A percentile compares a stretch with the other conserved stretches of the same genome.
These are phyloP conservation scores for Alternaria solani DNA, from an alignment of 2,329 filamentous ascomycete species.

Conservation along the genomic window DNA sequence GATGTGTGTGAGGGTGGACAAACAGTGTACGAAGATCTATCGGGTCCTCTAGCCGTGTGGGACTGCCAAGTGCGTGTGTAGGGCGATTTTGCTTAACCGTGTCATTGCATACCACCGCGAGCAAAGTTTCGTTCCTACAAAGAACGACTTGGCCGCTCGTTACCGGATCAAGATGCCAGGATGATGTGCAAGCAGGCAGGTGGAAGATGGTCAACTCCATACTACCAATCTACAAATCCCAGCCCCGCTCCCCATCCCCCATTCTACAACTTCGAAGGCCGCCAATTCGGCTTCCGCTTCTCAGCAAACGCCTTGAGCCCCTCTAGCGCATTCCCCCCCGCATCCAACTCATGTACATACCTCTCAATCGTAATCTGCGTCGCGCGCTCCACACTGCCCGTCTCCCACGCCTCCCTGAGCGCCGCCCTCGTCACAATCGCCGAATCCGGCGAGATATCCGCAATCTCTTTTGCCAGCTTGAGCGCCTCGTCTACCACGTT, in stretches of 20 bases:
- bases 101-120: background rate
- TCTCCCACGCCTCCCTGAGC: slow-evolving; percentile 46
- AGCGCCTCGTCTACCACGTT: slow-evolving; percentile 48
- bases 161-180: background rate
- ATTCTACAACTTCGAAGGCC: slow-evolving; percentile 55
- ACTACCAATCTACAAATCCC: background rate
- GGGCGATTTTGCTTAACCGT: too few species aligned
- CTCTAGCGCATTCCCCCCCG: slow-evolving; percentile 60
- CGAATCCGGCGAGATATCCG: slow-evolving; percentile 48
- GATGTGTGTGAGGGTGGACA: background rate
- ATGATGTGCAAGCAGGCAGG: background rate
- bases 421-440: slow-evolving; percentile 50
- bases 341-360: slow-evolving; percentile 52
- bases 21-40: background rate
- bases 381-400: slow-evolving; percentile 48
- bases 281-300: slow-evolving; percentile 61
- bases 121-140: background rate
- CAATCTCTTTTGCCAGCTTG: slow-evolving; percentile 48
- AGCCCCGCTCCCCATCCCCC: background rate
- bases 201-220: background rate
- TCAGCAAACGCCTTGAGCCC: slow-evolving; percentile 62
- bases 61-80: too few species aligned
- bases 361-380: slow-evolving; percentile 54
- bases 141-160: background rate
- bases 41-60: too few species aligned